phyloP scores from a whole-genome alignment of 129 eudicot genomes.

The Lonicera japonica region DNA sequence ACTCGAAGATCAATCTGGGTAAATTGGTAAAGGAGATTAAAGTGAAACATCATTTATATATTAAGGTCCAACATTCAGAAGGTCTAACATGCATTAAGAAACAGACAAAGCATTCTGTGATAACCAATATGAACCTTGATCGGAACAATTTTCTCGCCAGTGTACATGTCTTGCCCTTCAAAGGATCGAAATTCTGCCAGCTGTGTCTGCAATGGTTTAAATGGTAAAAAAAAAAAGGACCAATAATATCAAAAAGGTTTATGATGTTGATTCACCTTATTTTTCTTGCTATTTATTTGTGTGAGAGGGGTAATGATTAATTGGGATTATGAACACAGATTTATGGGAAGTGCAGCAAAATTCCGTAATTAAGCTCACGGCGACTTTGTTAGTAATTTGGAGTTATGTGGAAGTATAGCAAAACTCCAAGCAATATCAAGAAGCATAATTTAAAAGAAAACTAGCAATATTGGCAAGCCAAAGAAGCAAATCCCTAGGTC shows the following conservation, averaged over 20 bases:
- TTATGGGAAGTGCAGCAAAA: too few relatives aligned
- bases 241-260: neutral
- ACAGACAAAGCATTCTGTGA: neutral
- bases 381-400: too few relatives aligned
- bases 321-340: too few relatives aligned
- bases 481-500: too few relatives aligned
- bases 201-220: conserved; percentile 57
- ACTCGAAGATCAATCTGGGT: conserved; percentile 90
- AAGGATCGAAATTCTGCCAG: conserved; percentile 73
- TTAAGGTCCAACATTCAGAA: neutral
- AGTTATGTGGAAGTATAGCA: too few relatives aligned
- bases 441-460: too few relatives aligned
- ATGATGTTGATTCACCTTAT: neutral
- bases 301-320: neutral
- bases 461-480: too few relatives aligned
- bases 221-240: conserved; percentile 3
- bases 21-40: conserved; percentile 1
- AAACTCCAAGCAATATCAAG: too few relatives aligned
- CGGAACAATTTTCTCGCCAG: conserved; percentile 89
- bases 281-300: too few relatives aligned
- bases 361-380: too few relatives aligned
- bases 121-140: conserved; percentile 63
- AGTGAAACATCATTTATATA: conserved; percentile 13
- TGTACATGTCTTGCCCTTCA: conserved; percentile 97
- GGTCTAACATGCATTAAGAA: neutral